Percentiles rank a stretch among this genome's conserved stretches.
phyloP scores from a whole-genome alignment of 1,139 yeast species.

The Suhomyces anneliseae region DNA sequence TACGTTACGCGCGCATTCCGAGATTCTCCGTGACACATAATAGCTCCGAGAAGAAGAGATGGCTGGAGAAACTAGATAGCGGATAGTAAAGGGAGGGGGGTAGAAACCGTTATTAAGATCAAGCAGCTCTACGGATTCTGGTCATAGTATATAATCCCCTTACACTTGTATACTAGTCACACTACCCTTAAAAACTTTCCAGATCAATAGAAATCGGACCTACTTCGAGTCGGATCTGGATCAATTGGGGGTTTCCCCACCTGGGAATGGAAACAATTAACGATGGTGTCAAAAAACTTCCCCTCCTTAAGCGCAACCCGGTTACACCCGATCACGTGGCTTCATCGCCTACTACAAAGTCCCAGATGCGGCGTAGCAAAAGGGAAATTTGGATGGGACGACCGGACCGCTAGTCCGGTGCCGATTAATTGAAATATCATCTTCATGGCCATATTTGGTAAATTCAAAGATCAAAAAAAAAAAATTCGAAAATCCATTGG shows the following conservation, averaged over 20 bases:
- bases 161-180: background rate
- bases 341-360: background rate
- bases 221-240: background rate
- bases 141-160: background rate
- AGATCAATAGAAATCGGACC: background rate
- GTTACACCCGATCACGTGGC: slow-evolving; percentile 5
- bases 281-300: slow-evolving; percentile 1
- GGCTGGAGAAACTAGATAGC: too few species aligned
- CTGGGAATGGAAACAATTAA: background rate
- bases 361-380: background rate
- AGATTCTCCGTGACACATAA: background rate
- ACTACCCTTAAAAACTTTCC: background rate
- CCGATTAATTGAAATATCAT: background rate
- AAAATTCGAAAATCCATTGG: too few species aligned
- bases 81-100: background rate
- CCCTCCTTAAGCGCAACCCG: slow-evolving; percentile 4
- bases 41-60: too few species aligned
- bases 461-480: too few species aligned
- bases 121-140: background rate
- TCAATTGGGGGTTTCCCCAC: background rate
- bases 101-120: background rate
- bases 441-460: background rate
- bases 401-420: background rate
- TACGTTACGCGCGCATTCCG: background rate
- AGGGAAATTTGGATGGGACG: background rate